Evolutionary conservation across 2,329 filamentous ascomycete species (phyloP), one percentile per base, ranked within the genome.

Genomic region (Sporothrix brunneoviolacea): DNA sequence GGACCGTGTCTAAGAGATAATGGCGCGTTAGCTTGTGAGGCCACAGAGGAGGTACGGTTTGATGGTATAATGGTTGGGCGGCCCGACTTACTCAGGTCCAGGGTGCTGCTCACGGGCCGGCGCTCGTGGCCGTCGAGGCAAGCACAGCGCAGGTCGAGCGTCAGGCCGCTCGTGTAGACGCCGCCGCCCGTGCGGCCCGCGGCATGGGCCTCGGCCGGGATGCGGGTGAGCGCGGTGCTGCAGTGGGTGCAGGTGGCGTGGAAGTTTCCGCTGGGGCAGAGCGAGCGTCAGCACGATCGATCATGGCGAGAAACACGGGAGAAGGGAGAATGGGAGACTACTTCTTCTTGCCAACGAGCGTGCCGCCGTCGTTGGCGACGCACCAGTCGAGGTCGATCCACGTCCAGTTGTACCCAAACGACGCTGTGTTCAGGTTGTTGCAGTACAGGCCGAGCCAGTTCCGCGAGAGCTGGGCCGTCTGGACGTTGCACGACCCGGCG

Each of bases 401-500:
- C 12, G 68, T 64, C 65, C 68, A 71, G 47, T 69, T 66, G 57
- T 69, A 71, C 19, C 59, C 63, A 50, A 60, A 70, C 6, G 59
- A 37, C 1, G 53, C 59, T 53, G 58, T 61, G 54, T 69, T 55
- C 38, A 66, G 55, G 45, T 69, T 67, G 51, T 67, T 65, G 61
- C 69, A 71, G 56, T 68, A 70, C 57, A 68, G 60, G 28, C 67
- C 67, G 1, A 71, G 63, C 50, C 57, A 65, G 51, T 56, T 60
- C 33, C 59, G 61, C 8, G 59, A 57, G 30, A 70, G 54, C 37
- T 63, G 55, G 36, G 62, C 62, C 4, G 64, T 66, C 44, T 64
- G 59, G 58, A 65, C 65, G n/a, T 64, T 66, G 54, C 69, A 71
- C 48, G 62, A 64, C 27, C 50, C 48, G 46, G 65, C 47, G 50